Evolutionary conservation across 306 rosid species (phyloP).

Genomic region (Dalbergia cochinchinensis): DNA sequence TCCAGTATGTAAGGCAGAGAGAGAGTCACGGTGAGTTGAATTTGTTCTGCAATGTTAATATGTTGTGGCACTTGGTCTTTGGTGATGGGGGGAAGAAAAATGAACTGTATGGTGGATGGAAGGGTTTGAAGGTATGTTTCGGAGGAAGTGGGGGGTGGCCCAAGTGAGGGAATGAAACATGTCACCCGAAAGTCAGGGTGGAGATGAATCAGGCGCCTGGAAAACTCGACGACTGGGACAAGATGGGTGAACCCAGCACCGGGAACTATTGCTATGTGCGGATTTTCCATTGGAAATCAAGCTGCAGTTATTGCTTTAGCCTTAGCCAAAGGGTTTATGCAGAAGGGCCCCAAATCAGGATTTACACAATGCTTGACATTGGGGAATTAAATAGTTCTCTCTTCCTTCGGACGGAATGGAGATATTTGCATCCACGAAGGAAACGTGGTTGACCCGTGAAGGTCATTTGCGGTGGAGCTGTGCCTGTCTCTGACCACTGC

Average conservation of each 20-base stretch:
- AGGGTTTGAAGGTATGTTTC: conserved; percentile 14
- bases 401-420: too few species aligned
- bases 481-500: too few species aligned
- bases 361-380: too few species aligned
- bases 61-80: background rate
- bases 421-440: background rate
- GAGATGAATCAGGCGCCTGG: background rate
- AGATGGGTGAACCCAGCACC: conserved; percentile 30
- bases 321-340: too few species aligned
- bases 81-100: conserved; percentile 25
- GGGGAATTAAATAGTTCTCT: too few species aligned
- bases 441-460: background rate
- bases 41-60: background rate
- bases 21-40: background rate
- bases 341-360: too few species aligned
- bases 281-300: background rate
- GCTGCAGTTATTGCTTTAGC: too few species aligned
- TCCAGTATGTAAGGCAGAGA: conserved; percentile 30
- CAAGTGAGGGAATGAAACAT: conserved; percentile 35
- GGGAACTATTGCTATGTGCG: conserved; percentile 12
- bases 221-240: background rate
- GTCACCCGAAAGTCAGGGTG: background rate
- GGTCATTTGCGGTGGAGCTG: too few species aligned
- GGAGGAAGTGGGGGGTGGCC: background rate
- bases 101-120: conserved; percentile 21